Evolutionary conservation across 257 asterid species (phyloP).

Genomic region (Solanum chilense): DNA sequence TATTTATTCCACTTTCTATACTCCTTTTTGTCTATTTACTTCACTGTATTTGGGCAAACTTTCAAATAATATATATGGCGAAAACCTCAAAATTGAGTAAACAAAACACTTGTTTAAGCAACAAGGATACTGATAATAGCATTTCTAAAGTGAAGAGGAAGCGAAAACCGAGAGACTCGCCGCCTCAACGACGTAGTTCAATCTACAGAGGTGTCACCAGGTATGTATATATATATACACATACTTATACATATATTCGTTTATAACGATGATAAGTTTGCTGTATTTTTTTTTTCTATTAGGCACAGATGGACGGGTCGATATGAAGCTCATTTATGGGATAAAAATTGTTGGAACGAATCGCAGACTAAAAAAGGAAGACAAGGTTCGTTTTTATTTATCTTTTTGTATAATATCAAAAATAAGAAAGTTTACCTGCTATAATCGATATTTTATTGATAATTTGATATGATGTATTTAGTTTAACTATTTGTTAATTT

Average conservation of each 20-base stretch:
- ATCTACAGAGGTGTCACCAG: constrained; percentile 87
- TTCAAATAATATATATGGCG: constrained; percentile 22
- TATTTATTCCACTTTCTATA: neutral
- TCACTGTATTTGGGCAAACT: neutral
- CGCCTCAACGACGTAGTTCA: constrained; percentile 88
- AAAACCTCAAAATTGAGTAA: constrained; percentile 40
- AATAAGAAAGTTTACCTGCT: neutral
- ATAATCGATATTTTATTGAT: neutral
- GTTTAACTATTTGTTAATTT: neutral
- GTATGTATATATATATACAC: constrained; percentile 5
- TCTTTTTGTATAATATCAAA: neutral
- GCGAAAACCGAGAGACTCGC: constrained; percentile 62
- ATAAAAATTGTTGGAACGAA: constrained; percentile 91
- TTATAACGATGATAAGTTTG: neutral
- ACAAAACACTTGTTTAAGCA: neutral
- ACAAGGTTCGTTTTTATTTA: constrained; percentile 16
- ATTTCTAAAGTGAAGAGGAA: constrained; percentile 27
- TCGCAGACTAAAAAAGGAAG: constrained; percentile 90
- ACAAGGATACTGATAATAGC: neutral
- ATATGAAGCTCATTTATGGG: constrained; percentile 97
- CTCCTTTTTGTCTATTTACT: neutral
- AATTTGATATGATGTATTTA: no score
- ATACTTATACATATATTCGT: neutral
- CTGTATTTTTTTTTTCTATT: neutral
- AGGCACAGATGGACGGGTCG: constrained; percentile 99